Conservation (phyloP, 2,329 filamentous ascomycete species). For the Aspergillus brunneoviolaceus region DNA sequence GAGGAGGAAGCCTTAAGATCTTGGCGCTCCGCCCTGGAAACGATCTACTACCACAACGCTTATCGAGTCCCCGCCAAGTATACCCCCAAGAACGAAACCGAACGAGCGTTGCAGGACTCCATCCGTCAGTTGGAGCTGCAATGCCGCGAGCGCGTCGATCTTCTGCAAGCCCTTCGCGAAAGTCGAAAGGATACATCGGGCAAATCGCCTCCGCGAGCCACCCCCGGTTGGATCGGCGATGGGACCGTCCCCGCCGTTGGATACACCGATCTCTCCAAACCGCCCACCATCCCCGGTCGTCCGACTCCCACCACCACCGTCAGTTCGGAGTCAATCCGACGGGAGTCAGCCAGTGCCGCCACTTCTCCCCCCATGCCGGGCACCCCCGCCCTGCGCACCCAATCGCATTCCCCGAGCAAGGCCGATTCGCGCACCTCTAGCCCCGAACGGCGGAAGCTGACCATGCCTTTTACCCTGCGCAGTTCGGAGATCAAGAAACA, state of each 20-base stretch:
- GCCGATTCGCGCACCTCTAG: conserved; percentile 58
- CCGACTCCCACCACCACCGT: conserved; percentile 20
- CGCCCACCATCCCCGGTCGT: conserved; percentile 57
- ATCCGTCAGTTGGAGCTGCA: conserved; percentile 81
- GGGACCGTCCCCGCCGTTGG: conserved; percentile 78
- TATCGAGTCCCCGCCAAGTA: conserved; percentile 70
- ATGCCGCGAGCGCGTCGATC: conserved; percentile 88
- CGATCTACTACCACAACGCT: conserved; percentile 83
- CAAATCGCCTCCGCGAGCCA: conserved; percentile 27
- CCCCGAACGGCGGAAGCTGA: conserved; percentile 59
- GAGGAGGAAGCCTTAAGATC: conserved; percentile 86
- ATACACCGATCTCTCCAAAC: conserved; percentile 78
- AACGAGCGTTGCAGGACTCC: conserved; percentile 78
- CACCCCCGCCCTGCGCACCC: conserved; percentile 24
- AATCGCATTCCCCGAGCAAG: conserved; percentile 36
- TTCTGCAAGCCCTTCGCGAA: conserved; percentile 76
- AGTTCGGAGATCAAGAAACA: conserved; percentile 48
- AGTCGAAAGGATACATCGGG: conserved; percentile 54
- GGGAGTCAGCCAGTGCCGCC: conserved; percentile 7
- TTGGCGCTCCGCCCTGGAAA: conserved; percentile 84
- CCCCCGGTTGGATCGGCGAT: conserved; percentile 68
- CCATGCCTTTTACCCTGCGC: conserved; percentile 56
- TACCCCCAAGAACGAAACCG: conserved; percentile 73
- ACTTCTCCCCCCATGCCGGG: conserved; percentile 9
- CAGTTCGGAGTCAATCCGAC: conserved; percentile 23